These are phyloP conservation scores for Crepidotus variabilis DNA, from an alignment of 768 basidiomycete species.

Conservation along the genomic window DNA sequence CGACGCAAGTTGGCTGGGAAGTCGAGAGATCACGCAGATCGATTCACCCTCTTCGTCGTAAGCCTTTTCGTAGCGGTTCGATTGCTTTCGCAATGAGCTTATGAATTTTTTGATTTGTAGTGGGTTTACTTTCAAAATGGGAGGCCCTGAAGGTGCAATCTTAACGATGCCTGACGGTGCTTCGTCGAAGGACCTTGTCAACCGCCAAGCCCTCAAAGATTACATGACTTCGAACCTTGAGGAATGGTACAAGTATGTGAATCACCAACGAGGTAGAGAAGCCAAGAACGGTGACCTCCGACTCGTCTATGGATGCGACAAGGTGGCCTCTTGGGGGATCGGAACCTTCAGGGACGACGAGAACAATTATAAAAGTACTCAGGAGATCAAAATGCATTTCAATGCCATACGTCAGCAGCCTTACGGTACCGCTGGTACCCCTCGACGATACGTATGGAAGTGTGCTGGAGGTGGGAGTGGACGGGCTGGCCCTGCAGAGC, in stretches of 20 bases:
- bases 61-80: not conserved
- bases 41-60: not conserved
- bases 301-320: conserved; percentile 15
- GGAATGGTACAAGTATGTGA: conserved; percentile 15
- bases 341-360: conserved; percentile 8
- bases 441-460: not conserved
- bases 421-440: not conserved
- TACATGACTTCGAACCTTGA: conserved; percentile 12
- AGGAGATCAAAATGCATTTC: not conserved
- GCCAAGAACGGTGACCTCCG: conserved; percentile 16
- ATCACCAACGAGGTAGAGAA: conserved; percentile 9
- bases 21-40: not conserved
- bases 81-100: not conserved
- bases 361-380: not conserved
- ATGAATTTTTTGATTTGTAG: not conserved
- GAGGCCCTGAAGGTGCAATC: conserved; percentile 15
- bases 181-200: conserved; percentile 9
- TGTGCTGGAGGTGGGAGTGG: not conserved
- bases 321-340: conserved; percentile 17
- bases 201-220: conserved; percentile 4
- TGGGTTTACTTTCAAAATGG: conserved; percentile 9
- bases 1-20: conserved; percentile 5
- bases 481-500: not conserved
- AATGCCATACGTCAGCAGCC: not conserved
- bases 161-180: conserved; percentile 18